A percentile compares a stretch with the other conserved stretches of the same genome.
Conservation (phyloP, 2,329 filamentous ascomycete species). For the Penicillium brasilianum region DNA sequence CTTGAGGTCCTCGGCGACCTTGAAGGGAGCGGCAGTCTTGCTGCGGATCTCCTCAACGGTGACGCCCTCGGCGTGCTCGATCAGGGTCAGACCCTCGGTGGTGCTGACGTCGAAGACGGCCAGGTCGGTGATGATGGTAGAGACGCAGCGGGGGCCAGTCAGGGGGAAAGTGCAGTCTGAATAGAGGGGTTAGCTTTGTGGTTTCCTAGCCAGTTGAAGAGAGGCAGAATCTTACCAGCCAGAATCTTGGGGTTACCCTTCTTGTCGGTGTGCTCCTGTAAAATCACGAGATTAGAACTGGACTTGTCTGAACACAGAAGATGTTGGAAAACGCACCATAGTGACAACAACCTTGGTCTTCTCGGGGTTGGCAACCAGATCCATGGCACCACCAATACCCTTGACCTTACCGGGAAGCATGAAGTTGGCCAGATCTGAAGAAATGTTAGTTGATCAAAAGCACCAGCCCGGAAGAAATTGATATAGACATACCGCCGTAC, state of each 20-base stretch:
- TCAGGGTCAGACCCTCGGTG: slow-evolving; percentile 58
- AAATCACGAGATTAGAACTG: background rate
- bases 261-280: slow-evolving; percentile 69
- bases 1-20: slow-evolving; percentile 64
- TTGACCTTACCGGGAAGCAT: slow-evolving; percentile 88
- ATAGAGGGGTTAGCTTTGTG: background rate
- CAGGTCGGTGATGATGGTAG: slow-evolving; percentile 75
- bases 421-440: slow-evolving; percentile 77
- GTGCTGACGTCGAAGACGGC: slow-evolving; percentile 76
- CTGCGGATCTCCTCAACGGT: slow-evolving; percentile 69
- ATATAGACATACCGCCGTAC: slow-evolving; percentile 54
- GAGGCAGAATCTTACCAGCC: slow-evolving; percentile 23
- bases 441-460: slow-evolving; percentile 12
- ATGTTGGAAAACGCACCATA: slow-evolving; percentile 46
- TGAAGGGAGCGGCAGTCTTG: slow-evolving; percentile 74
- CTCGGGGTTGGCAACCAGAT: slow-evolving; percentile 73
- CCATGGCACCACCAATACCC: slow-evolving; percentile 83
- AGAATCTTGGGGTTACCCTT: slow-evolving; percentile 72
- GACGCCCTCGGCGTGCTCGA: slow-evolving; percentile 73
- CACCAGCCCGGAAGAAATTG: background rate
- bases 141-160: slow-evolving; percentile 68
- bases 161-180: slow-evolving; percentile 65
- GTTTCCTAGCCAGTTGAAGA: background rate
- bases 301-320: no score
- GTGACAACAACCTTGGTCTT: slow-evolving; percentile 74